Evolutionary conservation across 1,284 basidiomycete species (phyloP).

Genomic region (Schizopora paradoxa): DNA sequence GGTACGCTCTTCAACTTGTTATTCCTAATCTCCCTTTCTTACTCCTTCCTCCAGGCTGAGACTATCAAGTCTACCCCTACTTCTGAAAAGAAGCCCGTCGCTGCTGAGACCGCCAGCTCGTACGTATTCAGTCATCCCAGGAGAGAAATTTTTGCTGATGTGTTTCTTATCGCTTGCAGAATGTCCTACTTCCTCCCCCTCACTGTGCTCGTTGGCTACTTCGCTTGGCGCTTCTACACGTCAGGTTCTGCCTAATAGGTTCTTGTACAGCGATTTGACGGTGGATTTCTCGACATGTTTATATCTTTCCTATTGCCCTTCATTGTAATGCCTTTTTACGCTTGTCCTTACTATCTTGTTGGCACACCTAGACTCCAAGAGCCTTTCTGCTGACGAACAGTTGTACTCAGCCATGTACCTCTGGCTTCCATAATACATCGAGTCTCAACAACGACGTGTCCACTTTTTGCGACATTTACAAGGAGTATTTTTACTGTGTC

Average conservation of each 20-base stretch:
- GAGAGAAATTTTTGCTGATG: conserved; percentile 10
- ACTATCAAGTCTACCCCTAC: conserved; percentile 27
- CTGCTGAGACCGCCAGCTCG: conserved; percentile 50
- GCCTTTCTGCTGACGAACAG: too few species aligned
- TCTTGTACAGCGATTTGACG: neutral
- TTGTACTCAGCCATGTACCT: too few species aligned
- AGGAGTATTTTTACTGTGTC: too few species aligned
- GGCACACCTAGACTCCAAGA: too few species aligned
- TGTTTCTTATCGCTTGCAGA: conserved; percentile 31
- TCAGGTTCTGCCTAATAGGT: conserved; percentile 3
- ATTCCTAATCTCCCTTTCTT: conserved; percentile 9
- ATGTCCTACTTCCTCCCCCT: conserved; percentile 79
- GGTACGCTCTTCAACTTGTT: conserved; percentile 40
- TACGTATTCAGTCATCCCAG: conserved; percentile 31
- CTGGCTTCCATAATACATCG: too few species aligned
- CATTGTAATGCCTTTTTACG: conserved; percentile 1
- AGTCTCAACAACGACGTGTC: too few species aligned
- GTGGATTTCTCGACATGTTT: neutral
- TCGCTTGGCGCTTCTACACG: conserved; percentile 74
- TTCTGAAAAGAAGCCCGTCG: conserved; percentile 33
- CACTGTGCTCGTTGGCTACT: conserved; percentile 69
- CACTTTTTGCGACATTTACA: too few species aligned
- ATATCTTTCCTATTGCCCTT: conserved; percentile 3
- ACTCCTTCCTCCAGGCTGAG: conserved; percentile 20
- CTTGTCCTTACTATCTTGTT: neutral